Base-by-base conservation (phyloP, 2,329 filamentous ascomycete genomes). In the Calycina marina region DNA sequence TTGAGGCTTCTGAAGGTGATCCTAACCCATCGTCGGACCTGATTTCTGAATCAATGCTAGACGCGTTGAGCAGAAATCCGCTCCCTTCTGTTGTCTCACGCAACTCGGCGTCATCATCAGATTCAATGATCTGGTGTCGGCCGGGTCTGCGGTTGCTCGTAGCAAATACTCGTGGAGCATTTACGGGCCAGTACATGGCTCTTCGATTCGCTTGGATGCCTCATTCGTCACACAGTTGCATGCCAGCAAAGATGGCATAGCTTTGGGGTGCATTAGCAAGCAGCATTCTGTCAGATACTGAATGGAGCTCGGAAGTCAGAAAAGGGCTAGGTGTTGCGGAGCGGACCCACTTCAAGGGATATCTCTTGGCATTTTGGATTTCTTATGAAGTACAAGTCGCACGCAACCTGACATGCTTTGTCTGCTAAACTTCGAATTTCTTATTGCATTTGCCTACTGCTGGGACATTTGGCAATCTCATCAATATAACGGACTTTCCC, bases 141-240 rank as follows among this genome's bases (percentile, higher is more conserved):
- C 63, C 56, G 44, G 63, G 57, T 54, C 66, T 65, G 51, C 68
- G 70, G 59, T 72, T 81, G 60, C 67, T 80, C 47, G 79, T 79
- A 52, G 81, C 77, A 62, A 83, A 88, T 55, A 86, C 75, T 55
- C 77, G 75, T 52, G 83, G 81, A 54, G 81, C 81, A 56, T 80
- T 82, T 56, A 85, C 72, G 51, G 83, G 83, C 83, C 83, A 92
- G 68, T 92, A 92, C 83, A 90, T 92, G 65, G 61, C 64, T 51
- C 39, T 41, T 40, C 43, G 45, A 42, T 47, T 36, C 44, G 37
- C 40, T 42, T 36, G 39, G 41, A 44, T 40, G 32, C 43, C 42
- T 52, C 50, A 49, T 53, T 51, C 50, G 45, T 43, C n/a, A n/a
- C n/a, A 40, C 40, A 41, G 43, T 44, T 45, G 44, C 47, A 54